A percentile compares a stretch with the other conserved stretches of the same genome.
Evolutionary conservation across 2,329 filamentous ascomycete species (phyloP).

Genomic region (Fusarium tricinctum): DNA sequence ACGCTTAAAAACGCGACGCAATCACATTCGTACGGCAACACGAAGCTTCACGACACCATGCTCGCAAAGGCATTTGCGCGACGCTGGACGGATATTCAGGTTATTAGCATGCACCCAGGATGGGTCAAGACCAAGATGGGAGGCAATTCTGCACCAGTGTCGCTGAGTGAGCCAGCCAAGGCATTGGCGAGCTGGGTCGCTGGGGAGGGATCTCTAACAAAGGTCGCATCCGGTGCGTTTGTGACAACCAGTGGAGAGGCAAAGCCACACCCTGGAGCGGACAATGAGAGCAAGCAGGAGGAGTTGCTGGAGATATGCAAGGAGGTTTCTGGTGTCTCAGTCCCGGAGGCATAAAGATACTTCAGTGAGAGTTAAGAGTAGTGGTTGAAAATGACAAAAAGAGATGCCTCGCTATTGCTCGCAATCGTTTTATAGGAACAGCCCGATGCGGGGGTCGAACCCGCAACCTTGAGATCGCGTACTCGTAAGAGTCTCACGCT

Average conservation of each 20-base stretch:
- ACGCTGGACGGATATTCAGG: conserved; percentile 30
- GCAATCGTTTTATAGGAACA: conserved; percentile 44
- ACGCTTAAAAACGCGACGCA: conserved; percentile 29
- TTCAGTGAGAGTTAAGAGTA: not conserved
- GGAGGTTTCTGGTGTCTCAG: conserved; percentile 17
- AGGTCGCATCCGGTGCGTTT: conserved; percentile 25
- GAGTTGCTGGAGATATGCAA: conserved; percentile 30
- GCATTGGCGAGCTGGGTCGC: conserved; percentile 33
- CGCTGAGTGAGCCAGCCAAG: conserved; percentile 13
- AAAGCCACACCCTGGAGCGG: conserved; percentile 28
- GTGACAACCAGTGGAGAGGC: conserved; percentile 28
- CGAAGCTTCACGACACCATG: conserved; percentile 42
- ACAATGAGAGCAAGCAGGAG: conserved; percentile 33
- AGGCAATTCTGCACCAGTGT: conserved; percentile 29
- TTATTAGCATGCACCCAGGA: conserved; percentile 41
- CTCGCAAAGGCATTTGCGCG: conserved; percentile 40
- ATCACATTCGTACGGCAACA: conserved; percentile 40
- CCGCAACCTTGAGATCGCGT: conserved; percentile 67
- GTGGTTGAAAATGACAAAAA: not conserved
- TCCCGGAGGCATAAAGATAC: not conserved
- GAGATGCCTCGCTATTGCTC: conserved; percentile 25
- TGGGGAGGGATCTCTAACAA: conserved; percentile 28
- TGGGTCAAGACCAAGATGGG: conserved; percentile 46
- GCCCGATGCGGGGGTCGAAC: conserved; percentile 65
- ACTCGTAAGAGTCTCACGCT: conserved; percentile 75